Conservation (phyloP, 768 basidiomycete species). For the Phanerochaete carnosa region DNA sequence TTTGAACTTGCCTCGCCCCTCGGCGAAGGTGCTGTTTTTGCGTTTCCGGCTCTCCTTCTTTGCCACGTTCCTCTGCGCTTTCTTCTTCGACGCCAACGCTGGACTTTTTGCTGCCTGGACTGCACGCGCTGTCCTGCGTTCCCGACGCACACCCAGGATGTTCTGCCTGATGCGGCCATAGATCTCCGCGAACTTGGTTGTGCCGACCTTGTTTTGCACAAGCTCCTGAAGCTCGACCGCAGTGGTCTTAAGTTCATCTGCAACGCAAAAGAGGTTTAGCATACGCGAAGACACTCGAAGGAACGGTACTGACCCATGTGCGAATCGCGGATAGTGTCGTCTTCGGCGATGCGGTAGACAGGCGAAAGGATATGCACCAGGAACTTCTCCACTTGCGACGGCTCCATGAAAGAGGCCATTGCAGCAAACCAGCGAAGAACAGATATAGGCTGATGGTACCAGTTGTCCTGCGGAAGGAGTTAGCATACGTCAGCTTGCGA, state of each 20-base stretch:
- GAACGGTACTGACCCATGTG: constrained; percentile 62
- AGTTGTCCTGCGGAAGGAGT: constrained; percentile 53
- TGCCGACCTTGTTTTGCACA: constrained; percentile 82
- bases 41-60: constrained; percentile 89
- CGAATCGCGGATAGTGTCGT: constrained; percentile 75
- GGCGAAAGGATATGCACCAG: constrained; percentile 85
- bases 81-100: constrained; percentile 71
- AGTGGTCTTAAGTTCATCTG: constrained; percentile 81
- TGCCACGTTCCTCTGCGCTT: constrained; percentile 61
- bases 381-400: constrained; percentile 56
- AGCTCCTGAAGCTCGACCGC: constrained; percentile 85
- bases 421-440: constrained; percentile 93
- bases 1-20: constrained; percentile 5
- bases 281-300: neutral
- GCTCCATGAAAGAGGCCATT: constrained; percentile 72
- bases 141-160: constrained; percentile 61
- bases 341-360: constrained; percentile 82
- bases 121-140: constrained; percentile 55
- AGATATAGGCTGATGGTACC: constrained; percentile 78
- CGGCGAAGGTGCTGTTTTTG: constrained; percentile 54
- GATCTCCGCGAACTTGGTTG: constrained; percentile 72
- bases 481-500: constrained; percentile 2
- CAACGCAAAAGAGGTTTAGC: neutral
- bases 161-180: constrained; percentile 83
- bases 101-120: constrained; percentile 65